A percentile compares a stretch with the other conserved stretches of the same genome.
These are phyloP conservation scores for Ceriops zippeliana DNA, from an alignment of 345 rosid genomes.

Conservation along the genomic window DNA sequence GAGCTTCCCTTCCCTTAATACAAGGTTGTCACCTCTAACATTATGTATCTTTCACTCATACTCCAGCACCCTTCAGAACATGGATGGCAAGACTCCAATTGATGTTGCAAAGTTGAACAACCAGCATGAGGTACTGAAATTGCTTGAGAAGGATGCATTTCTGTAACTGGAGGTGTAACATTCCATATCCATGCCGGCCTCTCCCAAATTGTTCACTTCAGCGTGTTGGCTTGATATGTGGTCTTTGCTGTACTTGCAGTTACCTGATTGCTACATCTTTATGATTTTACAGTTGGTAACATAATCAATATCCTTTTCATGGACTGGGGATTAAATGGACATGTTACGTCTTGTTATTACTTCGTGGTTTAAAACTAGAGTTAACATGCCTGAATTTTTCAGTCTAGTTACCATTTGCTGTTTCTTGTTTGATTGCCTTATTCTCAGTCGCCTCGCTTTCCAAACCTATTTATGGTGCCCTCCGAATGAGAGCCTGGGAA, in stretches of 20 bases:
- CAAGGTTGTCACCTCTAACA: background rate
- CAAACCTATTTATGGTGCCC: no score
- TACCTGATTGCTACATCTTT: background rate
- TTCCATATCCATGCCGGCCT: background rate
- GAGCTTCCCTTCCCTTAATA: background rate
- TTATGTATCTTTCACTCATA: background rate
- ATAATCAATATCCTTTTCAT: background rate
- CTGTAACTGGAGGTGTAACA: conserved; percentile 35
- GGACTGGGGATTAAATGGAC: conserved; percentile 5
- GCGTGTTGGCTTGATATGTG: background rate
- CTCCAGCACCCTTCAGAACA: conserved; percentile 85
- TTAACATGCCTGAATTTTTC: background rate
- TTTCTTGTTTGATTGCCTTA: background rate
- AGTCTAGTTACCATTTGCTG: background rate
- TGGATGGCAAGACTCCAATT: conserved; percentile 94
- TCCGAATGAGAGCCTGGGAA: no score
- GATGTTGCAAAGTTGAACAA: conserved; percentile 94
- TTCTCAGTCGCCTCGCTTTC: no score
- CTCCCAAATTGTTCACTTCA: background rate
- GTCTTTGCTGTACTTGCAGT: background rate
- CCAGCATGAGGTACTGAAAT: conserved; percentile 85
- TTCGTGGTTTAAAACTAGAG: background rate
- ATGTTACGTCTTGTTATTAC: background rate
- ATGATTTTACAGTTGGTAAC: background rate
- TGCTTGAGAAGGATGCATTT: conserved; percentile 95